These are phyloP conservation scores for Pelargonium fulgidum DNA, from an alignment of 441 rosid species.

Conservation along the genomic window DNA sequence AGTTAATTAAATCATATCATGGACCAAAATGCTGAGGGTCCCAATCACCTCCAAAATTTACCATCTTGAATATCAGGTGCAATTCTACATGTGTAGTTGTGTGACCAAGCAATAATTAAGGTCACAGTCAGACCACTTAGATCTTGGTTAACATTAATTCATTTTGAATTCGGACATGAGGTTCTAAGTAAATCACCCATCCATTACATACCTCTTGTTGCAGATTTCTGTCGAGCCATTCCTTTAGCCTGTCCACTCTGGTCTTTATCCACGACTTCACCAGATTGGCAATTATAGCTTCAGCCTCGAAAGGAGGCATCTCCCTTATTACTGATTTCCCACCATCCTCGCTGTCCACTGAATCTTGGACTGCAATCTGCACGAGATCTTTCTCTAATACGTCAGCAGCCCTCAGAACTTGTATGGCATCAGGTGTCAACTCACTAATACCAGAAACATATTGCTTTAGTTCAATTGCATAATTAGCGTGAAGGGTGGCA, in stretches of 20 bases:
- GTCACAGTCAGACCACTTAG: too few species aligned
- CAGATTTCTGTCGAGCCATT: slow-evolving; percentile 60
- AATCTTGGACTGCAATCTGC: slow-evolving; percentile 66
- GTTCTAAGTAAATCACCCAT: not conserved
- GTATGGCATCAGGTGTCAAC: slow-evolving; percentile 58
- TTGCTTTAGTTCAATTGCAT: slow-evolving; percentile 45
- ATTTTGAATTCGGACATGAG: too few species aligned
- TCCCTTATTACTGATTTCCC: slow-evolving; percentile 67
- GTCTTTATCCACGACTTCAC: slow-evolving; percentile 60
- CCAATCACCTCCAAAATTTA: too few species aligned
- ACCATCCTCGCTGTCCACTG: slow-evolving; percentile 75
- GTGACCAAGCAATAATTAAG: too few species aligned
- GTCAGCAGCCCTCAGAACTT: slow-evolving; percentile 61
- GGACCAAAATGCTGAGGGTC: too few species aligned
- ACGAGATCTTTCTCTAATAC: slow-evolving; percentile 71
- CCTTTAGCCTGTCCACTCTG: slow-evolving; percentile 57
- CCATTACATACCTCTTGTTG: slow-evolving; percentile 50
- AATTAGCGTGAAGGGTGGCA: slow-evolving; percentile 71
- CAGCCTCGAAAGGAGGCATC: slow-evolving; percentile 74
- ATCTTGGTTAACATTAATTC: too few species aligned
- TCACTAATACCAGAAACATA: slow-evolving; percentile 47
- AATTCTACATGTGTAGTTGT: too few species aligned
- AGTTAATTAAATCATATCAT: too few species aligned
- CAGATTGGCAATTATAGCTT: slow-evolving; percentile 45
- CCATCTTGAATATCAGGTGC: too few species aligned